Base-by-base conservation (phyloP, 768 basidiomycete species). In the Coprinellus aureogranulatus region DNA sequence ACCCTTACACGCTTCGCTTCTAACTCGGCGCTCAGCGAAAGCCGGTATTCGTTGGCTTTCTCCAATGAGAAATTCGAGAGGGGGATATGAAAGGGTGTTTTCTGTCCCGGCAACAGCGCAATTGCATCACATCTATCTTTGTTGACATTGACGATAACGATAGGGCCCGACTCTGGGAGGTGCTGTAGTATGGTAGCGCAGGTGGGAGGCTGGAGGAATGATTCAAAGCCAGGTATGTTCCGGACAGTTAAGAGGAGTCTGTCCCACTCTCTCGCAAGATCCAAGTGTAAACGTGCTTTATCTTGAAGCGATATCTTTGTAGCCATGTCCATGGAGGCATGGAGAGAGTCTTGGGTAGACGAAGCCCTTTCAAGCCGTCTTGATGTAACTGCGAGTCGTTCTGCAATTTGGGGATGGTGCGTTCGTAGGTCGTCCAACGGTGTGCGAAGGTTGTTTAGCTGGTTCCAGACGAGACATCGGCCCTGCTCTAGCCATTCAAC, bases 401-500 rank as follows among this genome's bases (percentile, higher is more conserved):
- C 27, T 14, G 64, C 58, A 16, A 65, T 42, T 2, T 30, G 27
- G 4, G 58, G 53, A 34, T 60, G 34, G 26, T 31, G 45, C 23
- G 23, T 25, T 0, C 40, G 53, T 11, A 67, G 58, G 9, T 52
- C 27, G 22, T 65, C 66, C 14, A 65, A 16, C 14, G 66, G 65
- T 12, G 59, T 65, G 23, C 63, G 64, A 2, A 67, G 59, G 2
- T 58, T 10, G n/a, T 62, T 47, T 9, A 61, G 34, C 39, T 67
- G 66, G n/a, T 54, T 52, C 66, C 66, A 67, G 46, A 67, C 60
- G 23, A 67, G 53, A 34, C 61, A 59, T 2, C 66, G 62, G 18
- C 66, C 66, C 25, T 66, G 66, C 59, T 67, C 66, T 20, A 67
- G 55, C 66, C 66, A 67, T 39, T 67, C 66, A 8, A 67, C 34